phyloP scores from a whole-genome alignment of 306 rosid species.

The Lathyrus tuberosus region DNA sequence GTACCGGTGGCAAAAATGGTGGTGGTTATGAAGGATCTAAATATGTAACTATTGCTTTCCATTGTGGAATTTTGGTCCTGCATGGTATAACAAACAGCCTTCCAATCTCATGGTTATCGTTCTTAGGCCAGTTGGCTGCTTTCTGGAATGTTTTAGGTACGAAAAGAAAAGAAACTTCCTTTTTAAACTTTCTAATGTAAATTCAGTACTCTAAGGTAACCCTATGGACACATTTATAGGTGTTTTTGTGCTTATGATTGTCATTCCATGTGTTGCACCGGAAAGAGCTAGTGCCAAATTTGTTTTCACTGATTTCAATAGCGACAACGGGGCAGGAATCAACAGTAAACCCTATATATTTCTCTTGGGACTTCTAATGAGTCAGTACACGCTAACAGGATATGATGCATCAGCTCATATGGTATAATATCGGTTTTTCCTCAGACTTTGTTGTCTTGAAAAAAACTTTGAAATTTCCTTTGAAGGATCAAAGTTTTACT shows the following conservation, averaged over 20 bases:
- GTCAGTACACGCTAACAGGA: conserved; percentile 89
- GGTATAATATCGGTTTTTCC: conserved; percentile 57
- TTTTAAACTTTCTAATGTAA: neutral
- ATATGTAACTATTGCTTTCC: conserved; percentile 69
- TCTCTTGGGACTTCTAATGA: conserved; percentile 88
- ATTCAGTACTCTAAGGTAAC: conserved; percentile 17
- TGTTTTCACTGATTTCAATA: conserved; percentile 91
- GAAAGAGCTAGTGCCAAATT: conserved; percentile 82
- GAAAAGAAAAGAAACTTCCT: conserved; percentile 16
- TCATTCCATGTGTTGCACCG: conserved; percentile 73
- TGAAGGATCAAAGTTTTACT: conserved; percentile 25
- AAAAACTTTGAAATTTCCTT: conserved; percentile 18
- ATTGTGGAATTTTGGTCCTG: conserved; percentile 71
- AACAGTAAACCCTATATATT: conserved; percentile 70
- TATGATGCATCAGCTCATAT: conserved; percentile 98
- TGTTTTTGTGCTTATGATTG: conserved; percentile 83
- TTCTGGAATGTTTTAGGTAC: conserved; percentile 87
- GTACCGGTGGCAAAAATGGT: conserved; percentile 85
- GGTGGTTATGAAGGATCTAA: conserved; percentile 81
- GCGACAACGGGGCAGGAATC: conserved; percentile 84
- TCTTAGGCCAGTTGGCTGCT: conserved; percentile 90
- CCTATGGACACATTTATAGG: conserved; percentile 50
- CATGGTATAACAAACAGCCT: conserved; percentile 87
- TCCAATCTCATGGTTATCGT: conserved; percentile 73
- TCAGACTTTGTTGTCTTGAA: conserved; percentile 23